Conservation (phyloP, 1,284 basidiomycete genomes). For the Leccinum variabile region DNA sequence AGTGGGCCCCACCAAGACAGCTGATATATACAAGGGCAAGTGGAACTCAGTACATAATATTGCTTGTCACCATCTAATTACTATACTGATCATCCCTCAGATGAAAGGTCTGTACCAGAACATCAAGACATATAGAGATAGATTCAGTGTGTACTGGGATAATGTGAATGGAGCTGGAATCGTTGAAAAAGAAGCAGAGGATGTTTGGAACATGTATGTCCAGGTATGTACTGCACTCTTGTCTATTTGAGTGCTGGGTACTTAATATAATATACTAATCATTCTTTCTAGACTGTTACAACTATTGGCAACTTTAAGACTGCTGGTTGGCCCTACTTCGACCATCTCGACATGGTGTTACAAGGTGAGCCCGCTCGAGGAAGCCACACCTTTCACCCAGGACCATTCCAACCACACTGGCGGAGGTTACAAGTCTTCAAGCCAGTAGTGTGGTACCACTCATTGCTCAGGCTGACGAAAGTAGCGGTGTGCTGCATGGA, state of each 20-base stretch:
- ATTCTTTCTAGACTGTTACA: not conserved
- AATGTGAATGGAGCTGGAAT: not conserved
- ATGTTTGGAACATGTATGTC: not conserved
- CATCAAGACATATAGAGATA: not conserved
- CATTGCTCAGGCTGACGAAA: not conserved
- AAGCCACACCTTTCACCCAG: not conserved
- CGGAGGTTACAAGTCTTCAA: too few species aligned
- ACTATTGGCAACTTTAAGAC: not conserved
- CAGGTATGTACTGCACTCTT: too few species aligned
- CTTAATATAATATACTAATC: not conserved
- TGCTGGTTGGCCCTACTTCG: not conserved
- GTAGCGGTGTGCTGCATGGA: not conserved
- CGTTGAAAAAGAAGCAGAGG: not conserved
- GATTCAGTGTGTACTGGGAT: not conserved
- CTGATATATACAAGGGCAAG: not conserved
- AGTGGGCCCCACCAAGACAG: not conserved
- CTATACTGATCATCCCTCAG: not conserved
- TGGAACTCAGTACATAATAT: not conserved
- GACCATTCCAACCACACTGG: not conserved
- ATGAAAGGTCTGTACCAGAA: not conserved
- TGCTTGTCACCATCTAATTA: not conserved
- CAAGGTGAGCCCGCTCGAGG: not conserved
- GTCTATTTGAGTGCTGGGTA: too few species aligned
- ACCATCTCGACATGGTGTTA: not conserved
- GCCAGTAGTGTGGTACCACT: not conserved